phyloP scores from a whole-genome alignment of 306 rosid species.

The Dryas drummondii region DNA sequence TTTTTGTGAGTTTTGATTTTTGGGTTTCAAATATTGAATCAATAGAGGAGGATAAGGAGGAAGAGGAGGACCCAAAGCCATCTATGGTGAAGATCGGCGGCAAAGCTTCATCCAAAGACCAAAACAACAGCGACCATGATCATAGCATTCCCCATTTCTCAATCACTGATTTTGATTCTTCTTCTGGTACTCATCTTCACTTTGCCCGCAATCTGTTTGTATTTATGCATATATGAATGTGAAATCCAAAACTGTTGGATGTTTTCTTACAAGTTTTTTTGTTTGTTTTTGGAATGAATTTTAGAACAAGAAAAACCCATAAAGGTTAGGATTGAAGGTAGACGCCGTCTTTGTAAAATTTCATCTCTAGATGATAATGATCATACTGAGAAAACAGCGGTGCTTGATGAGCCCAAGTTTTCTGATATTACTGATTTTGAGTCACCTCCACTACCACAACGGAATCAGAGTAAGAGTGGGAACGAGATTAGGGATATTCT shows the following conservation, averaged over 20 bases:
- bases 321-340: conserved; percentile 67
- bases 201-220: background rate
- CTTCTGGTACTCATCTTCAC: conserved; percentile 32
- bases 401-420: conserved; percentile 34
- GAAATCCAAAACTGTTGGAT: background rate
- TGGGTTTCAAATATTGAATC: background rate
- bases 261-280: background rate
- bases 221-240: background rate
- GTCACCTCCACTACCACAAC: conserved; percentile 39
- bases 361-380: conserved; percentile 28
- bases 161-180: conserved; percentile 44
- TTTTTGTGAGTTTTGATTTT: background rate
- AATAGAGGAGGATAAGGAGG: conserved; percentile 14
- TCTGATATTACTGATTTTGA: conserved; percentile 50
- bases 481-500: conserved; percentile 81
- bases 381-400: conserved; percentile 19
- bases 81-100: conserved; percentile 20
- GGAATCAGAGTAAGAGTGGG: conserved; percentile 24
- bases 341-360: conserved; percentile 81
- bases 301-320: conserved; percentile 41
- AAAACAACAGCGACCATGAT: background rate
- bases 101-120: conserved; percentile 4
- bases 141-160: conserved; percentile 47
- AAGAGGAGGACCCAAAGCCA: conserved; percentile 27
- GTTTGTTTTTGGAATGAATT: conserved; percentile 1